Percentiles rank a stretch among this genome's conserved stretches.
phyloP scores from a whole-genome alignment of 306 rosid genomes.

The Dicorynia guianensis region DNA sequence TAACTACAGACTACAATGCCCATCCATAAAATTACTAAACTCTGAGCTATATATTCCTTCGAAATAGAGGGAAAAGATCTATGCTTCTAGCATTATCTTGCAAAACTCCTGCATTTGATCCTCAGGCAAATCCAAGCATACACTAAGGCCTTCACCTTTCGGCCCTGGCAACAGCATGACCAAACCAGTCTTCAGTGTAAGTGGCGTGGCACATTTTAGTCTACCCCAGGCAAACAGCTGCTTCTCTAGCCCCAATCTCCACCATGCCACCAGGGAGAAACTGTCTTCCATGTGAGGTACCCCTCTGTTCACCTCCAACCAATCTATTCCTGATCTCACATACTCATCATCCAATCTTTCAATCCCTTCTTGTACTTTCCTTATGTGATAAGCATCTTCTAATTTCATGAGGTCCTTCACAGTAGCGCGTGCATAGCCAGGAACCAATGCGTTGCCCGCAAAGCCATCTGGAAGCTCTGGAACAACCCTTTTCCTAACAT shows the following conservation, averaged over 20 bases:
- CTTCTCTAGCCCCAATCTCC: slow-evolving; percentile 57
- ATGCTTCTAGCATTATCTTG: slow-evolving; percentile 47
- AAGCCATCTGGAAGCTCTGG: slow-evolving; percentile 51
- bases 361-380: slow-evolving; percentile 60
- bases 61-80: neutral
- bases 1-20: neutral
- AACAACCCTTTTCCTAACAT: slow-evolving; percentile 50
- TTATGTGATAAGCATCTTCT: slow-evolving; percentile 41
- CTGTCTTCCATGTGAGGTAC: slow-evolving; percentile 60
- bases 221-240: slow-evolving; percentile 56
- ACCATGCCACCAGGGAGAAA: slow-evolving; percentile 71
- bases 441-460: slow-evolving; percentile 68
- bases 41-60: too few species aligned
- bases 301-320: slow-evolving; percentile 65
- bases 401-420: slow-evolving; percentile 50
- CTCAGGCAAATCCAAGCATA: slow-evolving; percentile 44
- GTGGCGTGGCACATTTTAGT: slow-evolving; percentile 52
- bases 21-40: neutral
- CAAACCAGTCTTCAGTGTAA: slow-evolving; percentile 50
- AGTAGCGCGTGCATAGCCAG: slow-evolving; percentile 59
- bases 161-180: slow-evolving; percentile 51
- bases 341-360: slow-evolving; percentile 65
- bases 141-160: slow-evolving; percentile 43
- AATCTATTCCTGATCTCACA: slow-evolving; percentile 60
- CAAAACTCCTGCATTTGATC: slow-evolving; percentile 52